Evolutionary conservation across 352 stramenopile species (phyloP), one percentile per base, ranked within the genome.

Genomic region (Globisporangium cystogenes): DNA sequence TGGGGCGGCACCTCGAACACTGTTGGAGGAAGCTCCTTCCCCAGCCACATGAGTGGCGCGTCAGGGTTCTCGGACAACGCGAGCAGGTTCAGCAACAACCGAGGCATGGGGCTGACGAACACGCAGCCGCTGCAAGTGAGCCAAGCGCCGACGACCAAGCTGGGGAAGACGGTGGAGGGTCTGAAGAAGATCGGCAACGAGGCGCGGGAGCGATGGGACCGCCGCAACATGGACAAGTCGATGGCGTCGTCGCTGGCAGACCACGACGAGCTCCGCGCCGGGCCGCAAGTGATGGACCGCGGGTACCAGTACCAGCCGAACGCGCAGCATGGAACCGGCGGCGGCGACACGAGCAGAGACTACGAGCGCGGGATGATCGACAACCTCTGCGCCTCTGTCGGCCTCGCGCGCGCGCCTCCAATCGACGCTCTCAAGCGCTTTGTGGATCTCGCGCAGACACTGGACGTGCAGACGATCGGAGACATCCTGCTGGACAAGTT

Each of bases 191-290:
- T 92, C 53, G 76, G 82, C 15, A 70, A 77, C 27, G 77, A 86
- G 52, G 82, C 81, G 15, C 74, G 84, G 20, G 84, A 95, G 35
- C 87, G 82, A 27, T 95, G 82, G 82, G 82, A 95, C 21, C 76
- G 82, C 18, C 84, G 84, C 36, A 93, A 95, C 73, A 92, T 95
- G 77, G 84, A 95, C 64, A 93, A 93, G 65, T 91, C 80, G 16
- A 95, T 95, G 69, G 82, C 71, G n/a, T 87, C 80, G n/a, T 95
- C 84, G 11, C 65, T 95, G 18, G 82, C 84, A 37, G 84, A 95
- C 60, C 80, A 95, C 56, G 84, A 95, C 42, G 84, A 93, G 47
- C 59, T 93, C 40, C 76, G 67, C n/a, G 74, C 81, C 8, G 80
- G 76, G 0, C 66, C 73, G 8, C 64, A 82, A 31, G 64, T 90